A percentile compares a stretch with the other conserved stretches of the same genome.
phyloP scores from a whole-genome alignment of 2,329 filamentous ascomycete species.

The Tolypocladium sp. region DNA sequence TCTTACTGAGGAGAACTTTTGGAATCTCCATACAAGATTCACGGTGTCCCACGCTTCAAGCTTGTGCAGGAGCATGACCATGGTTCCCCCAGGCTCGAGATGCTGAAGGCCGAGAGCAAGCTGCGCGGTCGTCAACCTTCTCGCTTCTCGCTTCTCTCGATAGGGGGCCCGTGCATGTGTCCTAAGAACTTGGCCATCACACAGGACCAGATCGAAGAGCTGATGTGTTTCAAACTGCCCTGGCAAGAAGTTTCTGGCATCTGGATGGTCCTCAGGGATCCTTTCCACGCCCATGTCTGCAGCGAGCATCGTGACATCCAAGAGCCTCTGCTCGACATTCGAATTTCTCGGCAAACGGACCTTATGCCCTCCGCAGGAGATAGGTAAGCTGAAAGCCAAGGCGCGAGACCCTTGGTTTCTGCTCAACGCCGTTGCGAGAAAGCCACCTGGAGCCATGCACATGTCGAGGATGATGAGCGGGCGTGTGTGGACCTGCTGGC shows the following conservation, averaged over 20 bases:
- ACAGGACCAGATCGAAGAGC: constrained; percentile 34
- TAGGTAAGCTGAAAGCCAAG: constrained; percentile 31
- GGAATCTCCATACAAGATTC: constrained; percentile 27
- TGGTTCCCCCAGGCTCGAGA: constrained; percentile 34
- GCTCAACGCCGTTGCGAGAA: constrained; percentile 26
- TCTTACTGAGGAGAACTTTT: constrained; percentile 27
- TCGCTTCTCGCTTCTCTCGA: constrained; percentile 23
- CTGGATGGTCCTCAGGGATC: constrained; percentile 20
- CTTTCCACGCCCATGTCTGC: constrained; percentile 27
- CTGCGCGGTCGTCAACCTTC: constrained; percentile 26
- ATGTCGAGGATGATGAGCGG: constrained; percentile 35
- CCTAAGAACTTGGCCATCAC: constrained; percentile 36
- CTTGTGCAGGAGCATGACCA: constrained; percentile 42
- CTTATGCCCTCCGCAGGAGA: constrained; percentile 28
- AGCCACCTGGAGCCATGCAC: constrained; percentile 48
- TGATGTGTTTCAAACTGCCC: constrained; percentile 13
- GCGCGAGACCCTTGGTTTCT: constrained; percentile 21
- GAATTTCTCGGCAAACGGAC: constrained; percentile 15
- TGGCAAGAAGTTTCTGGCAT: constrained; percentile 10
- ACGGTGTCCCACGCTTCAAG: constrained; percentile 30
- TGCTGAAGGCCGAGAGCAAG: constrained; percentile 36
- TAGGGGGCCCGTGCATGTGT: constrained; percentile 23
- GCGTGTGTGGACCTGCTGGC: constrained; percentile 1
- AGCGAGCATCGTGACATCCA: constrained; percentile 44
- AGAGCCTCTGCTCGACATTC: constrained; percentile 11